Evolutionary conservation across 164 flowering plant species (phyloP).

Genomic region (Aristolochia contorta): DNA sequence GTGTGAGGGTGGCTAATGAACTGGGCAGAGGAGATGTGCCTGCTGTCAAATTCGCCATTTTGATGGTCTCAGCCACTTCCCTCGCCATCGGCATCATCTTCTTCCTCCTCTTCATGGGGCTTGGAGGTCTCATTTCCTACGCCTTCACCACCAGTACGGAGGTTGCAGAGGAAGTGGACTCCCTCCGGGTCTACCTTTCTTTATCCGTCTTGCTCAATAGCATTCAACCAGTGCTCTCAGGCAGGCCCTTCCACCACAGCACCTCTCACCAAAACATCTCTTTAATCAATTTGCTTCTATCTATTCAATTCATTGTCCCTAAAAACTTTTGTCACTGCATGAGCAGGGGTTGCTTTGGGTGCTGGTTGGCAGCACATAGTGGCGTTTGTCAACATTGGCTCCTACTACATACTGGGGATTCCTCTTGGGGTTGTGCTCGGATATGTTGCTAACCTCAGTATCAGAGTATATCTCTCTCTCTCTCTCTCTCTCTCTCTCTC

Average conservation of each 20-base stretch:
- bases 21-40: constrained; percentile 30
- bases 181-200: constrained; percentile 23
- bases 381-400: constrained; percentile 32
- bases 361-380: constrained; percentile 42
- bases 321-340: neutral
- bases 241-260: constrained; percentile 7
- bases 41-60: constrained; percentile 28
- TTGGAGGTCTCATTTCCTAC: constrained; percentile 14
- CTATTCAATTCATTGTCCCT: neutral
- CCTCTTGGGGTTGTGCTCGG: constrained; percentile 39
- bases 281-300: neutral
- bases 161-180: constrained; percentile 20
- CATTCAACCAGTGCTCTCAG: constrained; percentile 37
- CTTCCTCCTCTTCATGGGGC: constrained; percentile 17
- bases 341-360: constrained; percentile 52
- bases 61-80: constrained; percentile 18
- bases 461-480: constrained; percentile 13
- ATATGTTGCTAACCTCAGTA: constrained; percentile 16
- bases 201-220: constrained; percentile 29
- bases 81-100: constrained; percentile 19
- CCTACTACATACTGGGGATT: constrained; percentile 34
- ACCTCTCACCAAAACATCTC: neutral
- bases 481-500: too few relatives aligned
- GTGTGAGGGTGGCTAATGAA: constrained; percentile 39
- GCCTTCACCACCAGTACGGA: constrained; percentile 21